A percentile compares a stretch with the other conserved stretches of the same genome.
Evolutionary conservation across 352 stramenopile genomes (phyloP).

Genomic region (Pythium aristosporum): DNA sequence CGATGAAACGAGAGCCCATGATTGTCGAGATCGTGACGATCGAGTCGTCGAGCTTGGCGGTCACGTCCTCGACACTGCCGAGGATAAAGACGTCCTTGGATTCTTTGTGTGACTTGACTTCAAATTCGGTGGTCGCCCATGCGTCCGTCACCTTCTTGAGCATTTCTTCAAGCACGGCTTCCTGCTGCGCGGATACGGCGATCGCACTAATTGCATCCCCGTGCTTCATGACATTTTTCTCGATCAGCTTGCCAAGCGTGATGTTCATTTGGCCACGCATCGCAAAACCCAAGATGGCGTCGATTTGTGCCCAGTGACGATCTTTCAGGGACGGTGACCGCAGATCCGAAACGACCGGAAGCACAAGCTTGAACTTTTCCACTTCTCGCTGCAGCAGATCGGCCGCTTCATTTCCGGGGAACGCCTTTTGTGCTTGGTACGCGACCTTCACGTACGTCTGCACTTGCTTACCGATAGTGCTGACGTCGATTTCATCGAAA

Average conservation of each 20-base stretch:
- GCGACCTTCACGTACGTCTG: slow-evolving; percentile 86
- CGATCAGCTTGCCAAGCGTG: slow-evolving; percentile 86
- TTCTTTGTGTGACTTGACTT: slow-evolving; percentile 93
- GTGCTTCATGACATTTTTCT: slow-evolving; percentile 85
- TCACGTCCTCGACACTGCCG: slow-evolving; percentile 90
- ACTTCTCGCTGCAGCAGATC: slow-evolving; percentile 84
- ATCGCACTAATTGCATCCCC: slow-evolving; percentile 85
- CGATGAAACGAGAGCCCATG: slow-evolving; percentile 90
- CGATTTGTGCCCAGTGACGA: slow-evolving; percentile 94
- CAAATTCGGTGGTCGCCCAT: slow-evolving; percentile 90
- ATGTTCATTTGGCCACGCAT: slow-evolving; percentile 82
- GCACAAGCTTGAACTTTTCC: slow-evolving; percentile 90
- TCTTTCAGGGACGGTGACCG: slow-evolving; percentile 92
- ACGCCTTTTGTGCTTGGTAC: slow-evolving; percentile 82
- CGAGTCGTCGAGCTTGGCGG: slow-evolving; percentile 90
- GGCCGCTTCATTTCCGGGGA: slow-evolving; percentile 84
- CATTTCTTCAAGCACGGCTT: slow-evolving; percentile 92
- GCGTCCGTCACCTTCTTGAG: slow-evolving; percentile 90
- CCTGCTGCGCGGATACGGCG: slow-evolving; percentile 86
- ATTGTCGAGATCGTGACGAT: slow-evolving; percentile 94
- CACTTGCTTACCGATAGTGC: slow-evolving; percentile 87
- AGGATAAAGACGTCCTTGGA: slow-evolving; percentile 93
- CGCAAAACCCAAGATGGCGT: slow-evolving; percentile 83
- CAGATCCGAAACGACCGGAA: slow-evolving; percentile 91
- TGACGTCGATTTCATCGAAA: slow-evolving; percentile 90